Evolutionary conservation across 2,329 filamentous ascomycete genomes (phyloP), one percentile per base, ranked within the genome.

Genomic region (Herpotrichia juniperi): DNA sequence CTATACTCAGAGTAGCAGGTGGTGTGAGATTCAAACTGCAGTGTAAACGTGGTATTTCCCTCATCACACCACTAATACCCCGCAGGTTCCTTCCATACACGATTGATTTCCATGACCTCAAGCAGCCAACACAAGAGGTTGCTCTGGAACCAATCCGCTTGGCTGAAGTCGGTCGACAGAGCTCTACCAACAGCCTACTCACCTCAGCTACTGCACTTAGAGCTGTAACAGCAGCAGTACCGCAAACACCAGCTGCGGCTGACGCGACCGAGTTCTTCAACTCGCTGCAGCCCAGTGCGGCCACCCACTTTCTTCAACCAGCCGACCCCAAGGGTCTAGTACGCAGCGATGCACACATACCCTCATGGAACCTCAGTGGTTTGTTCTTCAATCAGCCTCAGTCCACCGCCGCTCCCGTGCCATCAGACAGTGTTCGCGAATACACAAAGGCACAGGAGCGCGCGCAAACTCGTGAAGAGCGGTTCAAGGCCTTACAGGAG

Each of bases 1-100:
- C 24, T 19, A 45, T 24, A 12, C 22, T 28, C 22, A 40, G 17
- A 45, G 31, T 32, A 4, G 19, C 43, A n/a, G 16, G 11, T 17
- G 30, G 22, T 17, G 11, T 9, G 26, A 3, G 16, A 2, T 30
- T 4, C 21, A 19, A 24, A 19, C 30, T 26, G 28, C 30, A 2
- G 4, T 32, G 16, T 46, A 32, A 7, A 30, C 26, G 10, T 22
- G 24, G 51, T 28, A 35, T 31, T 34, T 32, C 39, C 21, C 26
- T n/a, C 14, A 42, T 54, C 39, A n/a, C 32, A 58, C 44, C 25
- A 50, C 60, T 66, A 45, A 62, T 47, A 44, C 28, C 5, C 11
- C 44, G n/a, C 69, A 96, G 93, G 51, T 96, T 96, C 71, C 84
- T 97, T 30, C 93, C 93, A 28, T 93, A 96, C 73, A 97, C 93